Conservation (phyloP, 2,329 filamentous ascomycete species). For the Neophaeococcomyces mojaviensis region DNA sequence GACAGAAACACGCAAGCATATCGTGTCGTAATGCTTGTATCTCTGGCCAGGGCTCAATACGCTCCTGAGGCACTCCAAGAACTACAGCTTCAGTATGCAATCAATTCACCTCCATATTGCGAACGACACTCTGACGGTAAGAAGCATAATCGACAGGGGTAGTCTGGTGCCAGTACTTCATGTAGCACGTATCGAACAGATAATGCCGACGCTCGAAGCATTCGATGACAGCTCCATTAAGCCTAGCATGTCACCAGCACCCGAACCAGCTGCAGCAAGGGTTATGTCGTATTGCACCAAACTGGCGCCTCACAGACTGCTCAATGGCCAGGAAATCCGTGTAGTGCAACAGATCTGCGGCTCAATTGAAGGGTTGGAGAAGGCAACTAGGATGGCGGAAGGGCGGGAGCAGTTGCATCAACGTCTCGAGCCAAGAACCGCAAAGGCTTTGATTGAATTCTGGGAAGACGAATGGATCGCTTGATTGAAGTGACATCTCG, state of each 20-base stretch:
- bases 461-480: constrained; percentile 20
- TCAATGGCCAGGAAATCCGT: constrained; percentile 26
- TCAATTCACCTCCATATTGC: neutral
- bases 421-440: constrained; percentile 9
- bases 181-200: no score
- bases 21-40: neutral
- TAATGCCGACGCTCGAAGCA: no score
- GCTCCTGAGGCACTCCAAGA: neutral
- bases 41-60: no score
- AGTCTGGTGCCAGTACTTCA: neutral
- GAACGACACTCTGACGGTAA: neutral
- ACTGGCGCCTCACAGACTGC: constrained; percentile 13
- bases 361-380: constrained; percentile 16
- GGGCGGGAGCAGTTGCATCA: constrained; percentile 11
- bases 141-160: neutral
- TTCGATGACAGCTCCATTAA: no score
- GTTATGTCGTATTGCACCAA: neutral
- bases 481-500: constrained; percentile 2
- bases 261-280: no score
- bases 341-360: constrained; percentile 26
- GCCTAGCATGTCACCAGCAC: no score
- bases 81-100: neutral
- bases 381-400: constrained; percentile 14
- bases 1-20: neutral
- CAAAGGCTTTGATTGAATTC: constrained; percentile 18